Evolutionary conservation across 306 rosid genomes (phyloP).

Genomic region (Ceratonia siliqua): DNA sequence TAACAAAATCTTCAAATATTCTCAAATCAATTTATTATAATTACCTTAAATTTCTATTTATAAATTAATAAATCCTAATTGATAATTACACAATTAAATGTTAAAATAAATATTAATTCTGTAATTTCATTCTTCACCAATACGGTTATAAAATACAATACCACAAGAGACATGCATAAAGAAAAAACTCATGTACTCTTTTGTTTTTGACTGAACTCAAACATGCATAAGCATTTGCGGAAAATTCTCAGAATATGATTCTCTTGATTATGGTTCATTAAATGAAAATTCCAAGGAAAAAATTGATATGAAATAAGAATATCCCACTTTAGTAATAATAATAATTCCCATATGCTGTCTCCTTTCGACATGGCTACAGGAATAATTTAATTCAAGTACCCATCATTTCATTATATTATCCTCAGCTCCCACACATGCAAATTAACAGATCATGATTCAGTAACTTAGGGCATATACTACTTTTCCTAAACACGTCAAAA

Average conservation of each 20-base stretch:
- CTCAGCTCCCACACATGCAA: constrained; percentile 21
- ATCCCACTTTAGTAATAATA: constrained; percentile 30
- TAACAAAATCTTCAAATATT: too few species aligned
- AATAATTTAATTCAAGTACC: constrained; percentile 30
- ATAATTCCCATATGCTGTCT: constrained; percentile 17
- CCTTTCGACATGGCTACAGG: constrained; percentile 35
- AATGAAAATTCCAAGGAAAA: constrained; percentile 18
- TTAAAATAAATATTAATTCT: too few species aligned
- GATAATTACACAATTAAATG: too few species aligned
- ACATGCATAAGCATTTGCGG: background rate
- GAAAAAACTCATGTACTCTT: too few species aligned
- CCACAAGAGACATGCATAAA: too few species aligned
- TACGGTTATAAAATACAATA: too few species aligned
- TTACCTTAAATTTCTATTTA: too few species aligned
- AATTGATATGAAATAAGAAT: constrained; percentile 27
- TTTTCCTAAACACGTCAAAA: background rate
- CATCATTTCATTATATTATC: constrained; percentile 46
- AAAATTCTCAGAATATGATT: constrained; percentile 53
- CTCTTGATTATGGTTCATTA: constrained; percentile 35
- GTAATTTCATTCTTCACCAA: too few species aligned
- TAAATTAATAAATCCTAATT: too few species aligned
- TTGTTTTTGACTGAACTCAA: constrained; percentile 17
- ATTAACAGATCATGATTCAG: constrained; percentile 42
- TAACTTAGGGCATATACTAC: constrained; percentile 51
- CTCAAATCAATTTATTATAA: too few species aligned